Conservation (phyloP, 257 asterid species). For the Capsicum pubescens region DNA sequence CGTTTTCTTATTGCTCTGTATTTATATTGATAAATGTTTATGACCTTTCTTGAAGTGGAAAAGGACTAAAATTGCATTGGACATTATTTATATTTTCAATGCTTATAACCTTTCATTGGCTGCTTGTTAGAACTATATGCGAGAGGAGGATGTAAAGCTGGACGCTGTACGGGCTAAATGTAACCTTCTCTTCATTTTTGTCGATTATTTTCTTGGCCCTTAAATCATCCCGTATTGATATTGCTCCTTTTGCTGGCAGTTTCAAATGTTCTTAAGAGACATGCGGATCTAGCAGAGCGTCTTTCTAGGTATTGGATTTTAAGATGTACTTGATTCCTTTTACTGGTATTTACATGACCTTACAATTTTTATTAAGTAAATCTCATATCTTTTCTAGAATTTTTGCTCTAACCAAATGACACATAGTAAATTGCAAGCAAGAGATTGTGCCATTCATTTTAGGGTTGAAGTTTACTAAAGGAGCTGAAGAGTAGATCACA, state of each 20-base stretch:
- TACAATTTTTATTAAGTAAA: background rate
- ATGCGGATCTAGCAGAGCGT: conserved; percentile 81
- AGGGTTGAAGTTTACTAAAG: conserved; percentile 1
- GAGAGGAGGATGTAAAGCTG: conserved; percentile 60
- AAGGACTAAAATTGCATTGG: background rate
- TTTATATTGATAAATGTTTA: background rate
- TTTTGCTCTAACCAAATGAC: background rate
- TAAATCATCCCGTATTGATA: conserved; percentile 19
- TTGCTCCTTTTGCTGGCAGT: conserved; percentile 52
- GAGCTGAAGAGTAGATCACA: background rate
- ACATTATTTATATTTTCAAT: background rate
- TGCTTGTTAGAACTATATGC: conserved; percentile 53
- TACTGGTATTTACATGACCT: background rate
- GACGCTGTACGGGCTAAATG: conserved; percentile 78
- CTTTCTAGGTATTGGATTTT: conserved; percentile 72
- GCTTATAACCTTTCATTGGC: conserved; percentile 23
- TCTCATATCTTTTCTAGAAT: background rate
- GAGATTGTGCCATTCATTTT: background rate
- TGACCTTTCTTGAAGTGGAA: background rate
- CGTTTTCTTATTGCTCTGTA: background rate
- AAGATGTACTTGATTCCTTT: conserved; percentile 13
- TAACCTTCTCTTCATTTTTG: conserved; percentile 36
- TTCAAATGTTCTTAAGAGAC: conserved; percentile 82
- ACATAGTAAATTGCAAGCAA: background rate
- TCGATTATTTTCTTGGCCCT: background rate